Conservation (phyloP, 176 grass and related monocot genomes). For the Stipa capillata region DNA sequence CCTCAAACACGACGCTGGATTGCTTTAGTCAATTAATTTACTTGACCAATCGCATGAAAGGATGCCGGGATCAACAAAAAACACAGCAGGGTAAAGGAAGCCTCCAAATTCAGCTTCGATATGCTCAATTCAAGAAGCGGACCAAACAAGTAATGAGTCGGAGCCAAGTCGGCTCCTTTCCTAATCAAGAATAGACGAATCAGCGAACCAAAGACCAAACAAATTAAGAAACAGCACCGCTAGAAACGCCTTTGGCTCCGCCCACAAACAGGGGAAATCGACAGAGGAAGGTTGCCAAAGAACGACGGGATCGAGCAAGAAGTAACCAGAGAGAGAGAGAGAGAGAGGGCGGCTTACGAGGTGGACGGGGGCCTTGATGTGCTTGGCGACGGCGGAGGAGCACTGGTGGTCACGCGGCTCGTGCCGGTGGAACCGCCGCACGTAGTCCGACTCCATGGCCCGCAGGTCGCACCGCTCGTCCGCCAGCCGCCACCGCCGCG, state of each 20-base stretch:
- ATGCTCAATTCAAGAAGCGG: conserved; percentile 6
- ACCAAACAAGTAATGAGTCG: not conserved
- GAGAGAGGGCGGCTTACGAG: conserved; percentile 48
- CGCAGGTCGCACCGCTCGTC: conserved; percentile 53
- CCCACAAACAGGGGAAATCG: not conserved
- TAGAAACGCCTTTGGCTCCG: not conserved
- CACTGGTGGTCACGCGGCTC: conserved; percentile 76
- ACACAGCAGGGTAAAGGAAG: not conserved
- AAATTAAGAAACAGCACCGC: not conserved
- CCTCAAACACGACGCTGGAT: not conserved
- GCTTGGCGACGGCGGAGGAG: conserved; percentile 71
- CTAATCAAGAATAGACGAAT: not conserved
- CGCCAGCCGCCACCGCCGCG: conserved; percentile 48
- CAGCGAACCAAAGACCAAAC: too few relatives aligned
- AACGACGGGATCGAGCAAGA: not conserved
- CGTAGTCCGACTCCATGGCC: conserved; percentile 61
- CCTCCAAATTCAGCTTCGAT: conserved; percentile 1
- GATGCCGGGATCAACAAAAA: too few relatives aligned
- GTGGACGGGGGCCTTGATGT: conserved; percentile 83
- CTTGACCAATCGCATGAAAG: not conserved
- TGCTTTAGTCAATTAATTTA: conserved; percentile 1
- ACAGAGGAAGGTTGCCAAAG: too few relatives aligned
- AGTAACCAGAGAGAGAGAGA: not conserved
- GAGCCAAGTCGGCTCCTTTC: conserved; percentile 1
- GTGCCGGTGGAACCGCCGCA: conserved; percentile 57